Evolutionary conservation across 179 eudicot genomes (phyloP).

Genomic region (Heliamphora pulchella): DNA sequence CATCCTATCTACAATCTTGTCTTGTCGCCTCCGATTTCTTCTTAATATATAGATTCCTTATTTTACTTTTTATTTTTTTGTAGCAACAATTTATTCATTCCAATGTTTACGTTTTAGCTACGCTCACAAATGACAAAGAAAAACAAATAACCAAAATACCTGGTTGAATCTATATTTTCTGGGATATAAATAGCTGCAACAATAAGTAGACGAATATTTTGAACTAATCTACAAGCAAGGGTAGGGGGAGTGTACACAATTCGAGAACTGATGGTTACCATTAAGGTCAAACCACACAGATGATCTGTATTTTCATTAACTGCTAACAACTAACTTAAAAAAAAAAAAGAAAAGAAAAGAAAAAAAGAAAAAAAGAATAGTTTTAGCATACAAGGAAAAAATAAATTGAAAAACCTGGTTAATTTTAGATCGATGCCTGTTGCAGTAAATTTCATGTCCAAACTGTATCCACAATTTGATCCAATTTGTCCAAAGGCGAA

Average conservation of each 20-base stretch:
- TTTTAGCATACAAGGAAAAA: neutral
- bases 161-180: neutral
- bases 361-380: no score
- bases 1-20: no score
- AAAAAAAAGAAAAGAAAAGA: no score
- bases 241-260: no score
- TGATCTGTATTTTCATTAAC: no score
- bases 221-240: no score
- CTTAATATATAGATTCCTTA: no score
- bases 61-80: no score
- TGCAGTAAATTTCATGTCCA: neutral
- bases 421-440: neutral
- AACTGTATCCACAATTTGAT: neutral
- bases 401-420: neutral
- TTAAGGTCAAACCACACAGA: no score
- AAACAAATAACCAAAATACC: neutral
- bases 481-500: neutral
- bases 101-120: neutral
- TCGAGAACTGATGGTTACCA: no score
- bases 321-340: no score
- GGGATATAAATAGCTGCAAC: neutral
- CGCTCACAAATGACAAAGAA: neutral
- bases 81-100: neutral
- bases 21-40: no score
- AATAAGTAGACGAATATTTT: neutral